Percentiles rank a stretch among this genome's conserved stretches.
phyloP scores from a whole-genome alignment of 208 protist species.

The Herpetomonas muscarum region DNA sequence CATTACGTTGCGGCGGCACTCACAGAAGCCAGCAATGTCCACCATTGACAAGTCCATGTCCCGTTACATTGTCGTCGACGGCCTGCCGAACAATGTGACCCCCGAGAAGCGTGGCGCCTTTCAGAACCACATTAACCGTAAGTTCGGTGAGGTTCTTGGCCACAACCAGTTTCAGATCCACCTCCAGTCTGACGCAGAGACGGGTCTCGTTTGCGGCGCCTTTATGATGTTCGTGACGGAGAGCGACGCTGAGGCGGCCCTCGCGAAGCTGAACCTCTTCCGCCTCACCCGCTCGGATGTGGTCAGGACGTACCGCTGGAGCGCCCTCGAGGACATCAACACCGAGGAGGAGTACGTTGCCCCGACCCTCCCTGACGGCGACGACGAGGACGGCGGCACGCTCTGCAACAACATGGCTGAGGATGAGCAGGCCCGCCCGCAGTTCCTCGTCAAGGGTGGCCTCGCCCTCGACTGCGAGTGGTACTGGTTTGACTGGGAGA shows the following conservation, averaged over 20 bases:
- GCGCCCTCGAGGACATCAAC: constrained; percentile 46
- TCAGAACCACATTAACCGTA: constrained; percentile 51
- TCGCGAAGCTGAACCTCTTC: constrained; percentile 82
- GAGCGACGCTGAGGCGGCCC: constrained; percentile 63
- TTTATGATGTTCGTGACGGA: constrained; percentile 76
- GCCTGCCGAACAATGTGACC: constrained; percentile 82
- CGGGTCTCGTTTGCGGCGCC: constrained; percentile 63
- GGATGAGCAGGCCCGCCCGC: constrained; percentile 70
- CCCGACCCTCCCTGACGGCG: constrained; percentile 36
- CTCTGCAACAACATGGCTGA: constrained; percentile 82
- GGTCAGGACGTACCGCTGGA: constrained; percentile 81
- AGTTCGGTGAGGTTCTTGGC: constrained; percentile 62
- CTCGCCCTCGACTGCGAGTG: constrained; percentile 66
- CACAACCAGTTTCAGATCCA: constrained; percentile 69
- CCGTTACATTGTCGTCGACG: constrained; percentile 74
- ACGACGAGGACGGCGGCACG: constrained; percentile 57
- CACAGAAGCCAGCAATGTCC: not conserved
- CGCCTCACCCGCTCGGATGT: constrained; percentile 69
- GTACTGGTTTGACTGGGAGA: constrained; percentile 87
- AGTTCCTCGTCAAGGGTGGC: constrained; percentile 84
- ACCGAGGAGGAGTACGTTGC: constrained; percentile 65
- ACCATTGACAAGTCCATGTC: not conserved
- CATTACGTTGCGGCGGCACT: not conserved
- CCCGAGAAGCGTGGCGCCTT: constrained; percentile 74
- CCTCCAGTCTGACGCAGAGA: constrained; percentile 56